A percentile compares a stretch with the other conserved stretches of the same genome.
These are phyloP conservation scores for Lachancea fermentati DNA, from an alignment of 805 yeast genomes.

Conservation along the genomic window DNA sequence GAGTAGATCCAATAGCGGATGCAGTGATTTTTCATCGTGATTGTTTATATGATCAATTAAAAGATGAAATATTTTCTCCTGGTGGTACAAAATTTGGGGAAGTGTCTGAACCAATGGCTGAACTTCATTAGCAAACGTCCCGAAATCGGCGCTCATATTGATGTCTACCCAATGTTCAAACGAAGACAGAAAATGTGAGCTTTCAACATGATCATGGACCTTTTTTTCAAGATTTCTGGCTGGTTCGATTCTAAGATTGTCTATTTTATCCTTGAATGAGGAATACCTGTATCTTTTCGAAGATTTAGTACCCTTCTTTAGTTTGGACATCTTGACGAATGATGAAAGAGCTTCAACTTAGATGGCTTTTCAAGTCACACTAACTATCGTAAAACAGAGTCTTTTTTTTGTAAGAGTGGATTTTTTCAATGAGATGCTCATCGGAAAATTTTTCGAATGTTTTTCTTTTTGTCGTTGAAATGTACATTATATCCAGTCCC, in stretches of 20 bases:
- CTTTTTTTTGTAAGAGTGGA: background rate
- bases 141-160: slow-evolving; percentile 68
- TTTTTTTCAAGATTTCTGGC: slow-evolving; percentile 48
- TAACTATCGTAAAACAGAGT: no score
- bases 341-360: background rate
- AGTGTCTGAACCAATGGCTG: slow-evolving; percentile 57
- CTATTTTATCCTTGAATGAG: slow-evolving; percentile 82
- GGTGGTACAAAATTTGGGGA: slow-evolving; percentile 76
- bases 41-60: slow-evolving; percentile 43
- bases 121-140: slow-evolving; percentile 53
- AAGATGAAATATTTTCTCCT: slow-evolving; percentile 50
- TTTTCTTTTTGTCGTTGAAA: background rate
- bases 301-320: slow-evolving; percentile 47
- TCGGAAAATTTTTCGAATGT: background rate
- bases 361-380: no score
- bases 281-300: slow-evolving; percentile 55
- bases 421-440: background rate
- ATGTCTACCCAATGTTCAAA: slow-evolving; percentile 84
- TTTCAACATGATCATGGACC: slow-evolving; percentile 63
- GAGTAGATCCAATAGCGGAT: slow-evolving; percentile 73
- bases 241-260: slow-evolving; percentile 79
- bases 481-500: background rate
- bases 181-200: slow-evolving; percentile 75
- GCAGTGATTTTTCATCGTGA: slow-evolving; percentile 66
- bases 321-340: slow-evolving; percentile 28